Evolutionary conservation across 78 protist genomes (phyloP).

Genomic region (Isochrysis galbana): DNA sequence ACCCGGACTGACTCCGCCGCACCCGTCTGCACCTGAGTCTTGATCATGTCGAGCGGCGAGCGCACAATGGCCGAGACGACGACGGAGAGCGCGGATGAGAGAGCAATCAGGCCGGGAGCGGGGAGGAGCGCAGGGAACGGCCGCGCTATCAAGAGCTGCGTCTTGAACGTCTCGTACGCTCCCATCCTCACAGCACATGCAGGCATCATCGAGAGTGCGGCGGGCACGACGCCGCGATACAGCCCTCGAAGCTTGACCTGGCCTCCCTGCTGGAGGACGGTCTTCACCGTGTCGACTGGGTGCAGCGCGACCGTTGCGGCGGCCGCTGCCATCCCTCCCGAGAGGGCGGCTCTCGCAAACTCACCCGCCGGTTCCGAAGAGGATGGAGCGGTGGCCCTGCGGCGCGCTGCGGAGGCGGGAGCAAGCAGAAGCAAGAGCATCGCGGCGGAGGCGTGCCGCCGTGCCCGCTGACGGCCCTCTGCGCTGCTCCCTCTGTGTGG

Average conservation of each 20-base stretch:
- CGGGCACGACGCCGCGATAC: slow-evolving; percentile 6
- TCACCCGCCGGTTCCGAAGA: too few relatives aligned
- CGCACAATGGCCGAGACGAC: neutral
- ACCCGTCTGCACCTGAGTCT: slow-evolving; percentile 11
- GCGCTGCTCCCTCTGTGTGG: too few relatives aligned
- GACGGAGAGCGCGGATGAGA: slow-evolving; percentile 16
- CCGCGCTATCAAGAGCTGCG: neutral
- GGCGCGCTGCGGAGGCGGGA: too few relatives aligned
- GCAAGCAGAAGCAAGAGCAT: too few relatives aligned
- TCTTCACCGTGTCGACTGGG: neutral
- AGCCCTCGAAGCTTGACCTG: neutral
- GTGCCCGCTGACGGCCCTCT: too few relatives aligned
- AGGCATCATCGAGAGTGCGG: slow-evolving; percentile 13
- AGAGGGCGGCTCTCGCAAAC: too few relatives aligned
- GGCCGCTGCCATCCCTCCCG: neutral
- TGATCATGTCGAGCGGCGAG: neutral
- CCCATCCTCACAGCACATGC: slow-evolving; percentile 15
- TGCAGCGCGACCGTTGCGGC: neutral
- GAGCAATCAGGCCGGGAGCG: neutral
- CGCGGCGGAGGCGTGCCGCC: too few relatives aligned
- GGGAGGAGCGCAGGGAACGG: neutral
- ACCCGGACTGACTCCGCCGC: neutral
- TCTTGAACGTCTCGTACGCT: neutral
- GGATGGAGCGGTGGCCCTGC: too few relatives aligned
- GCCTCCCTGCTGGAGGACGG: slow-evolving; percentile 1